A percentile compares a stretch with the other conserved stretches of the same genome.
Evolutionary conservation across 129 eudicot species (phyloP).

Genomic region (Lonicera japonica): DNA sequence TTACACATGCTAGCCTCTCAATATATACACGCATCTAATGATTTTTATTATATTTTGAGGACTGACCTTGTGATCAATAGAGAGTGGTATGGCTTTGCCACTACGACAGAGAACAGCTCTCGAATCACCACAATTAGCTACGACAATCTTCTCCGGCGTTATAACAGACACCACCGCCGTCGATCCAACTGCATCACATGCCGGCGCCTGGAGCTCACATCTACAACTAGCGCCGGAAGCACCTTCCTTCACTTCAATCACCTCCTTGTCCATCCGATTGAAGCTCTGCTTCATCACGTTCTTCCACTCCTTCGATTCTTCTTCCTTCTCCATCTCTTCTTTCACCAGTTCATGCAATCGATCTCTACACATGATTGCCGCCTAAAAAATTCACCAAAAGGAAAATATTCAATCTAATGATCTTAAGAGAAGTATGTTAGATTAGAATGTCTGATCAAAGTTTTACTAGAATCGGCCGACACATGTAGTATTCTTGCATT

Average conservation of each 20-base stretch:
- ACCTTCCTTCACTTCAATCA: conserved; percentile 20
- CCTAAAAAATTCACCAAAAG: conserved; percentile 19
- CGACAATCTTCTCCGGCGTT: conserved; percentile 32
- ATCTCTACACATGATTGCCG: conserved; percentile 29
- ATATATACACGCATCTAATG: too few relatives aligned
- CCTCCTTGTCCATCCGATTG: conserved; percentile 44
- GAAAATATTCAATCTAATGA: too few relatives aligned
- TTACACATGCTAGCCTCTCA: too few relatives aligned
- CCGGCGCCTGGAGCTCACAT: conserved; percentile 37
- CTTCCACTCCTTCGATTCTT: conserved; percentile 33
- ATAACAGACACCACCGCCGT: conserved; percentile 53
- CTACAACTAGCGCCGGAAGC: conserved; percentile 18
- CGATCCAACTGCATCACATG: conserved; percentile 47
- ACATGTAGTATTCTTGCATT: too few relatives aligned
- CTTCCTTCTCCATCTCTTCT: conserved; percentile 17
- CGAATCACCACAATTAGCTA: conserved; percentile 65
- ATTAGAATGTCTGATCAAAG: background rate
- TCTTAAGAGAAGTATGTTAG: too few relatives aligned
- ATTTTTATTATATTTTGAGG: background rate
- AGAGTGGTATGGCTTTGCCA: conserved; percentile 44
- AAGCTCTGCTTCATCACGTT: conserved; percentile 34
- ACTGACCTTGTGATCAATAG: conserved; percentile 53
- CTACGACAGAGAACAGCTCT: conserved; percentile 48
- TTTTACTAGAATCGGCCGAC: too few relatives aligned
- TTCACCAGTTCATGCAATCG: conserved; percentile 41